Evolutionary conservation across 2,329 filamentous ascomycete species (phyloP), one percentile per base, ranked within the genome.

Genomic region (Pleomassaria siparia): DNA sequence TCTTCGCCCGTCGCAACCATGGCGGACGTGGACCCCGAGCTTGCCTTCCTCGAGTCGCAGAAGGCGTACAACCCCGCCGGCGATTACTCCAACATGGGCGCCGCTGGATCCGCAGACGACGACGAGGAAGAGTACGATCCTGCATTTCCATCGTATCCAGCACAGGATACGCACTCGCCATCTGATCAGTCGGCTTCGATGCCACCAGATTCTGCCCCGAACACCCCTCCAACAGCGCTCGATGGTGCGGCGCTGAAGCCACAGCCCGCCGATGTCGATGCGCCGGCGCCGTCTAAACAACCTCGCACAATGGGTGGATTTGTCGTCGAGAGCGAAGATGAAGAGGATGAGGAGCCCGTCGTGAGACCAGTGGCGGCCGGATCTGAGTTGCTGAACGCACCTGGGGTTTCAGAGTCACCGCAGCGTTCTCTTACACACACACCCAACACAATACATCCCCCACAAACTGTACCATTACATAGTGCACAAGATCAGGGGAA

Each of bases 251-350:
- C 57, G 28, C 40, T 58, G 47, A 59, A 67, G 45, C 57, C 58
- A 26, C 55, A 47, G 50, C 55, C 58, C 24, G 52, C 58, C 30
- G 63, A 66, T 5, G 51, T 50, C 30, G 55, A 63, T 41, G 67
- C 61, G 44, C 57, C 63, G 43, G 53, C 59, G 39, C 63, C 59
- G 40, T 60, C 63, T 46, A 70, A 72, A 56, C 75, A 77, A 64
- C 72, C 77, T 61, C 78, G 75, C 62, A 81, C 76, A 52, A 78
- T 80, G 62, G 81, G 80, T 67, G 82, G 81, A 58, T 84, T 84
- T 75, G 78, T 83, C 70, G 77, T 81, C 66, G 82, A 84, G 71
- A 81, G 82, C 67, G 80, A 83, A 65, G 78, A 80, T 67, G 78
- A 80, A 64, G 80, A 82, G 62, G 76, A 78, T 60, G 75, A 78